These are phyloP conservation scores for Talaromyces sp. DNA, from an alignment of 2,329 filamentous ascomycete species.

Conservation along the genomic window DNA sequence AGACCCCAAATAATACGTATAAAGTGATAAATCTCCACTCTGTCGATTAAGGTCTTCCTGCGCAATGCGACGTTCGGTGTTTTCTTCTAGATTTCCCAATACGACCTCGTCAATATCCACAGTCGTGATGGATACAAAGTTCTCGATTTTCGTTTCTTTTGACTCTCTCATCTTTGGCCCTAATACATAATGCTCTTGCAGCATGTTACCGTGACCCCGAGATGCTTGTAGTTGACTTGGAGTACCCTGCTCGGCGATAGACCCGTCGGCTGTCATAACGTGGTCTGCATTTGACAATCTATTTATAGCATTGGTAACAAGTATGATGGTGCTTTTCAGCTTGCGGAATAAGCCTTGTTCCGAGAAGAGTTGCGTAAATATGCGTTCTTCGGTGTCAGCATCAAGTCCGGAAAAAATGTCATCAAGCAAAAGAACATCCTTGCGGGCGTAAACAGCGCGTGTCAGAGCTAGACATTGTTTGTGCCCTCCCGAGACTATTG, in stretches of 20 bases:
- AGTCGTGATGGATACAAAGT: too few species aligned
- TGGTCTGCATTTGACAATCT: slow-evolving; percentile 39
- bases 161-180: slow-evolving; percentile 13
- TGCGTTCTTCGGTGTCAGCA: slow-evolving; percentile 45
- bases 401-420: slow-evolving; percentile 78
- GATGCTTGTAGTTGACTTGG: too few species aligned
- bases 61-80: too few species aligned
- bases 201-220: too few species aligned
- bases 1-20: slow-evolving; percentile 33
- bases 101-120: too few species aligned
- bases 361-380: slow-evolving; percentile 23
- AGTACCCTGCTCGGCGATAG: slow-evolving; percentile 35
- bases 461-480: slow-evolving; percentile 76
- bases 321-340: slow-evolving; percentile 1
- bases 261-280: slow-evolving; percentile 33
- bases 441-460: slow-evolving; percentile 67
- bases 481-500: slow-evolving; percentile 83
- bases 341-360: slow-evolving; percentile 7
- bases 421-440: slow-evolving; percentile 74
- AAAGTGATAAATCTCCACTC: slow-evolving; percentile 38
- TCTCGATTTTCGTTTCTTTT: neutral
- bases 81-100: too few species aligned
- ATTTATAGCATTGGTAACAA: slow-evolving; percentile 20
- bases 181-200: too few species aligned
- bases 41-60: slow-evolving; percentile 6